Conservation (phyloP, 2,329 filamentous ascomycete species). For the Curvularia sp. region DNA sequence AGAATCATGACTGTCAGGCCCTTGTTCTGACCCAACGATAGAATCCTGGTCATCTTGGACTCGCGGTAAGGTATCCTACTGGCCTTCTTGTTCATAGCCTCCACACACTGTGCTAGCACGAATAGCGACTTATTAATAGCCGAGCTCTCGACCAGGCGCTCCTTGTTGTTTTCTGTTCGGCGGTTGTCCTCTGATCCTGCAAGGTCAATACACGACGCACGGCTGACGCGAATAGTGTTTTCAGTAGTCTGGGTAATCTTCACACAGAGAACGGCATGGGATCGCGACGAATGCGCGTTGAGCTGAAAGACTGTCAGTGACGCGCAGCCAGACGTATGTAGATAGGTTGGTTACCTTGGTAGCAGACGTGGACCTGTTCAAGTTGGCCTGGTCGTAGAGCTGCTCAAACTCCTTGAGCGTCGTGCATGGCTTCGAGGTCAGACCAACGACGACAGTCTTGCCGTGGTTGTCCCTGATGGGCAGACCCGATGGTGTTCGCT, state of each 20-base stretch:
- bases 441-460: constrained; percentile 84
- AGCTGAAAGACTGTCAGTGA: constrained; percentile 57
- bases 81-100: constrained; percentile 83
- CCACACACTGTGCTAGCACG: constrained; percentile 91
- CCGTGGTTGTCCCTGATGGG: constrained; percentile 85
- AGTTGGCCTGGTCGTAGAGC: constrained; percentile 90
- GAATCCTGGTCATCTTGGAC: constrained; percentile 95
- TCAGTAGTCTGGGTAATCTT: constrained; percentile 79
- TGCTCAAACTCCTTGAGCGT: constrained; percentile 89
- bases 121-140: constrained; percentile 98
- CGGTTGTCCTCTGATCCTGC: constrained; percentile 96
- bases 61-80: constrained; percentile 88
- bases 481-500: constrained; percentile 79
- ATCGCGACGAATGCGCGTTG: constrained; percentile 88
- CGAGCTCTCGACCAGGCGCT: constrained; percentile 90
- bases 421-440: constrained; percentile 82
- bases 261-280: constrained; percentile 89
- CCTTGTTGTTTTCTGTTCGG: constrained; percentile 90
- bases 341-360: constrained; percentile 67
- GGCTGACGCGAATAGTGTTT: constrained; percentile 75
- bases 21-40: constrained; percentile 92
- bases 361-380: constrained; percentile 85
- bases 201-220: constrained; percentile 90
- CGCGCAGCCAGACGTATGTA: constrained; percentile 1
- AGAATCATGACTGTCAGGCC: constrained; percentile 96